These are phyloP conservation scores for Eucalyptus victrix DNA, from an alignment of 345 rosid species.

Conservation along the genomic window DNA sequence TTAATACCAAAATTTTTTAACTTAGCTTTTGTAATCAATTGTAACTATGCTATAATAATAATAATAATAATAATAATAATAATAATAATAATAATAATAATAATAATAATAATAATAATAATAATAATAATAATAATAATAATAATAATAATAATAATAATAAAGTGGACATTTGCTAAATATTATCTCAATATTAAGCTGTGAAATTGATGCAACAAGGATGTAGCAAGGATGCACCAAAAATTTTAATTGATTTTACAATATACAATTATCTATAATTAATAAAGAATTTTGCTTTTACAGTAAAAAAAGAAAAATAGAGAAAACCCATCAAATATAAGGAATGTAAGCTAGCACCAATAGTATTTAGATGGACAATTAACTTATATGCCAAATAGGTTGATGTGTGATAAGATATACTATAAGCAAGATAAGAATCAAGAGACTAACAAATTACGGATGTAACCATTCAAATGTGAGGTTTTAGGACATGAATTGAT, in stretches of 20 bases:
- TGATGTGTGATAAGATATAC: background rate
- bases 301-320: background rate
- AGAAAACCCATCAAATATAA: background rate
- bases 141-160: no score
- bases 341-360: background rate
- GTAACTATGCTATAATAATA: background rate
- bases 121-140: no score
- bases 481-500: background rate
- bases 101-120: no score
- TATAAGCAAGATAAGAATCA: background rate
- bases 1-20: background rate
- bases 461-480: background rate
- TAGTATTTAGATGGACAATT: background rate
- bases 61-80: no score
- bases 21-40: background rate
- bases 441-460: background rate
- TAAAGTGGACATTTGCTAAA: background rate
- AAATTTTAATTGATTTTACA: background rate
- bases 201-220: background rate
- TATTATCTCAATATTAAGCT: background rate
- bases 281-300: background rate
- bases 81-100: no score
- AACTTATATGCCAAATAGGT: background rate
- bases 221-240: background rate
- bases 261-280: background rate